Base-by-base conservation (phyloP, 169 alveolate species). In the Toxoplasma gondii region DNA sequence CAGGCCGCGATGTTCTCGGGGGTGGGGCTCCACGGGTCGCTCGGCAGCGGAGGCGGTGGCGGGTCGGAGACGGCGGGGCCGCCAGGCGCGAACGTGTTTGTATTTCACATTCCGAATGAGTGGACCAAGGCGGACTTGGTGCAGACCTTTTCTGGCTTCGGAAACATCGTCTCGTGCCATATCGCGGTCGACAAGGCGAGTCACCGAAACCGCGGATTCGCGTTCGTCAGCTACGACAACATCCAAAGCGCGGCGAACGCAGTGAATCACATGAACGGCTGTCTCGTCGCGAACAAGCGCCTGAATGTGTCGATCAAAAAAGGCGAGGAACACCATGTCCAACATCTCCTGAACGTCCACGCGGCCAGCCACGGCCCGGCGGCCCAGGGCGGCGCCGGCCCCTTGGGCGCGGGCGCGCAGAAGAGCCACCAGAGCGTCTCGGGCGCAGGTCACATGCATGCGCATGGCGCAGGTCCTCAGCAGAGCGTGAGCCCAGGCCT, bases 71-170 rank as follows among this genome's bases (percentile, higher is more conserved):
- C 94, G 36, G 83, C 94, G n/a, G 99, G 99, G 12, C 99, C 99
- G 1, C 98, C 98, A 5, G 99, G 99, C 43, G 99, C 99, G 39
- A 98, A 98, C 88, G 96, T 98, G 69, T 98, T 98, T 95, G 96
- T 98, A 49, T 98, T 98, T 96, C 98, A 98, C 95, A 97, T 98
- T 54, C 99, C 99, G 49, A 96, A 97, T 88, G 99, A 98, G 91
- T 98, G 99, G 99, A 97, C 96, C 34, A 96, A 97, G 91, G 69
- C 94, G 31, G 98, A 97, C 83, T 97, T 98, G 53, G 93, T 98
- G 53, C 95, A 95, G 31, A 97, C 97, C 70, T 98, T 98, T 91
- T 91, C 97, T 38, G 97, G 96, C 49, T 98, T 97, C 86, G 99
- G 99, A 24, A 96, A 96, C 69, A 96, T 98, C 29, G 87, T 98